A percentile compares a stretch with the other conserved stretches of the same genome.
phyloP scores from a whole-genome alignment of 2,329 filamentous ascomycete genomes.

The Colletotrichum cereale region DNA sequence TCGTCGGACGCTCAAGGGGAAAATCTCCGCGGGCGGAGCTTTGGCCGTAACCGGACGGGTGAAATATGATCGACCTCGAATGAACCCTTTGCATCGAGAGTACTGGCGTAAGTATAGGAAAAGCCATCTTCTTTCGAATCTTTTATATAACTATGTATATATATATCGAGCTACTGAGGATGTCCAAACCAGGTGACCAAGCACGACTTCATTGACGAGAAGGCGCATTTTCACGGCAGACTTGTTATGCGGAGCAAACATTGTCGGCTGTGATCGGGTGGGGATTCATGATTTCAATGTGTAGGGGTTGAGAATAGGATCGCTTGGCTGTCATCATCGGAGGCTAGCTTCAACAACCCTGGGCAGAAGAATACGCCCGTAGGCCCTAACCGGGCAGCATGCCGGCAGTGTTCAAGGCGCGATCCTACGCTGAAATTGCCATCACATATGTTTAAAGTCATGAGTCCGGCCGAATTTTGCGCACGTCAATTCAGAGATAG shows the following conservation, averaged over 20 bases:
- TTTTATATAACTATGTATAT: too few relatives aligned
- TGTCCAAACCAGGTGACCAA: conserved; percentile 11
- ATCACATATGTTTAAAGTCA: conserved; percentile 20
- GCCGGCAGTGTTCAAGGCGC: conserved; percentile 4
- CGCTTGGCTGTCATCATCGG: conserved; percentile 15
- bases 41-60: background rate
- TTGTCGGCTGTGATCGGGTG: background rate
- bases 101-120: conserved; percentile 11
- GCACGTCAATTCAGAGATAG: conserved; percentile 26
- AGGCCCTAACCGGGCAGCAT: conserved; percentile 17
- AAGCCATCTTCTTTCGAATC: background rate
- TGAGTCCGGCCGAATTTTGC: conserved; percentile 2
- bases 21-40: conserved; percentile 1
- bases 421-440: background rate
- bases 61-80: conserved; percentile 14
- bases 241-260: conserved; percentile 3
- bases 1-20: background rate
- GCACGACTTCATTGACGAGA: background rate
- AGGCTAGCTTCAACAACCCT: background rate
- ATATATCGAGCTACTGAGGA: background rate
- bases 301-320: conserved; percentile 36
- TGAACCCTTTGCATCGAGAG: conserved; percentile 6
- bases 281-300: background rate
- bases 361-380: conserved; percentile 14
- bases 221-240: background rate